Evolutionary conservation across 495 filamentous ascomycete species (phyloP).

Genomic region (Aspergillus steynii): DNA sequence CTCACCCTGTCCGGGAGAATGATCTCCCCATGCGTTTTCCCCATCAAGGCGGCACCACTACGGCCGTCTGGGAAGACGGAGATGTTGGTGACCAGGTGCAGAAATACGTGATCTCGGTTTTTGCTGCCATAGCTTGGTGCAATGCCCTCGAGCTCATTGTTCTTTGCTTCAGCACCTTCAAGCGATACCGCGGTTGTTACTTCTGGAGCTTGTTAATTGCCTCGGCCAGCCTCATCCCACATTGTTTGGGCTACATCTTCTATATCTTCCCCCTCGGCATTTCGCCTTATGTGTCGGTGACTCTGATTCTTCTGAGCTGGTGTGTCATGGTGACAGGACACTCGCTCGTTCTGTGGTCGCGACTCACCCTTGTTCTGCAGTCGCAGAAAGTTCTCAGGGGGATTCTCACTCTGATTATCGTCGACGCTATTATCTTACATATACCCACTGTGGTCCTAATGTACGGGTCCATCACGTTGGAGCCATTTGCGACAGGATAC

Average conservation of each 20-base stretch:
- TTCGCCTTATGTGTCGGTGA: constrained; percentile 33
- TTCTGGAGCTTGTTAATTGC: constrained; percentile 53
- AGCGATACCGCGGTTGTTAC: constrained; percentile 45
- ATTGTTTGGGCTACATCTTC: constrained; percentile 45
- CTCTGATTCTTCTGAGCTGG: constrained; percentile 46
- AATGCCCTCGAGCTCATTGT: constrained; percentile 49
- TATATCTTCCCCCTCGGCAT: constrained; percentile 41
- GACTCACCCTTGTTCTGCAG: constrained; percentile 47
- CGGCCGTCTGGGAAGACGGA: not conserved
- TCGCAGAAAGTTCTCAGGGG: constrained; percentile 35
- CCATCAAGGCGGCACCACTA: not conserved
- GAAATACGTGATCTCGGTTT: constrained; percentile 29
- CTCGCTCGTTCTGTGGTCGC: constrained; percentile 51
- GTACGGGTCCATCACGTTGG: constrained; percentile 35
- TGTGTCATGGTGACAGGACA: constrained; percentile 49
- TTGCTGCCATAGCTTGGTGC: constrained; percentile 47
- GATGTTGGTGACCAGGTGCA: constrained; percentile 4
- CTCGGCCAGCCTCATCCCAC: constrained; percentile 37
- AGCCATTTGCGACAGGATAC: constrained; percentile 40
- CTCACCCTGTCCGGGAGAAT: not conserved
- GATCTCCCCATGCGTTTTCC: not conserved
- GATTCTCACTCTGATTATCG: constrained; percentile 44
- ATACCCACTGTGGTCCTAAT: constrained; percentile 43
- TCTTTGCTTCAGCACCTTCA: constrained; percentile 50
- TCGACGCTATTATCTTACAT: constrained; percentile 46